Conservation (phyloP, 768 basidiomycete species). For the Naganishia kalamii region DNA sequence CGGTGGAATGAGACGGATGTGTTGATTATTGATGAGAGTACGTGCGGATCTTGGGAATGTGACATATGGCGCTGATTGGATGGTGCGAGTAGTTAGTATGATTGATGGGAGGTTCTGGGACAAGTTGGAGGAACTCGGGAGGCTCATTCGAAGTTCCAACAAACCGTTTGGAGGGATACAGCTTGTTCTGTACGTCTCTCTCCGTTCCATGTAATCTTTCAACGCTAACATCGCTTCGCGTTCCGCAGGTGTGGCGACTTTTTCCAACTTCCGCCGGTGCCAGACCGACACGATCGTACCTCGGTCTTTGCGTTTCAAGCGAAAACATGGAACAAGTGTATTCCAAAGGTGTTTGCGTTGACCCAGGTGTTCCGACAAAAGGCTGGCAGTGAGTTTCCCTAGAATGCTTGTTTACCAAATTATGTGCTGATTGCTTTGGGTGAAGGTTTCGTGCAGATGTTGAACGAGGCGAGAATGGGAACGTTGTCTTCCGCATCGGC, state of each 20-base stretch:
- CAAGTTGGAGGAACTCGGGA: constrained; percentile 16
- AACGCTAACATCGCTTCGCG: no score
- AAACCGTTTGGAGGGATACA: constrained; percentile 22
- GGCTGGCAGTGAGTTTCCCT: constrained; percentile 7
- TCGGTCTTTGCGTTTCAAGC: constrained; percentile 21
- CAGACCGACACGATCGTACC: constrained; percentile 16
- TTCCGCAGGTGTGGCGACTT: constrained; percentile 16
- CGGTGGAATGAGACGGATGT: constrained; percentile 22
- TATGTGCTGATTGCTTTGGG: not conserved
- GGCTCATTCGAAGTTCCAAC: not conserved
- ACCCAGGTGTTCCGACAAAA: constrained; percentile 21
- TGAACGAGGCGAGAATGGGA: constrained; percentile 19
- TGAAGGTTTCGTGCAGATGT: constrained; percentile 21
- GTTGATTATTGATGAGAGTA: constrained; percentile 23
- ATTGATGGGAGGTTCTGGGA: constrained; percentile 24
- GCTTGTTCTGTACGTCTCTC: constrained; percentile 13
- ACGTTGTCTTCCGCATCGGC: not conserved
- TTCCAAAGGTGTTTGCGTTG: constrained; percentile 4
- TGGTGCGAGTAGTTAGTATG: constrained; percentile 15
- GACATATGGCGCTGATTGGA: not conserved
- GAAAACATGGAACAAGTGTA: constrained; percentile 10
- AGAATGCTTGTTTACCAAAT: not conserved
- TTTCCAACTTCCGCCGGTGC: constrained; percentile 24
- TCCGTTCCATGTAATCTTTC: not conserved
- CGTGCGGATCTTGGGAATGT: not conserved